Evolutionary conservation across 2,329 filamentous ascomycete species (phyloP).

Genomic region (Dendrostoma leiphaemia): DNA sequence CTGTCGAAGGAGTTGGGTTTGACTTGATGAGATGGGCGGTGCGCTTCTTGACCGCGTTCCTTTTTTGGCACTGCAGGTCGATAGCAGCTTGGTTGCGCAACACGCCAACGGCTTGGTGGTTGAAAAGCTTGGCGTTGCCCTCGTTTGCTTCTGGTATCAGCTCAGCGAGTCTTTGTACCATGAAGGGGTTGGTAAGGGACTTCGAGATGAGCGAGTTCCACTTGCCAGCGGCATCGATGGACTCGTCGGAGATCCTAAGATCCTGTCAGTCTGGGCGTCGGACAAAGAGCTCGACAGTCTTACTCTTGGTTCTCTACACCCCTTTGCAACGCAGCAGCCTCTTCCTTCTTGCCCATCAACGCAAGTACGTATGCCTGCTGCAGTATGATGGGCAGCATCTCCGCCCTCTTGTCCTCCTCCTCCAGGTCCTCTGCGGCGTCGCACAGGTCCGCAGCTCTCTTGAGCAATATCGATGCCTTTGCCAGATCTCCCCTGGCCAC

Average conservation of each 20-base stretch:
- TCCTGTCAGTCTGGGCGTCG: constrained; percentile 26
- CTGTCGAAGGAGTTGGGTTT: constrained; percentile 25
- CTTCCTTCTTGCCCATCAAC: constrained; percentile 62
- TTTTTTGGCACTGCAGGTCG: constrained; percentile 67
- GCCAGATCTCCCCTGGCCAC: constrained; percentile 68
- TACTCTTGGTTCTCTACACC: constrained; percentile 63
- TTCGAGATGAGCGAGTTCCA: constrained; percentile 57
- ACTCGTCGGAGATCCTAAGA: constrained; percentile 61
- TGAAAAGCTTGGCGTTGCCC: constrained; percentile 64
- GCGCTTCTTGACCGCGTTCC: constrained; percentile 54
- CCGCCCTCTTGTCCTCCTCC: constrained; percentile 71
- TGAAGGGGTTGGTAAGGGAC: constrained; percentile 60
- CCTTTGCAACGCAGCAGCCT: constrained; percentile 62
- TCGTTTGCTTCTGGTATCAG: constrained; percentile 49
- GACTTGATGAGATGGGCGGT: constrained; percentile 42
- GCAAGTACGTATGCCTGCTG: constrained; percentile 74
- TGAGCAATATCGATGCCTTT: constrained; percentile 65
- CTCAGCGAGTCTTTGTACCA: constrained; percentile 61
- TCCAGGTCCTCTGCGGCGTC: constrained; percentile 70
- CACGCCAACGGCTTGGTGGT: constrained; percentile 64
- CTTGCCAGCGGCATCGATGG: constrained; percentile 64
- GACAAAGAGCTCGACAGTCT: constrained; percentile 27
- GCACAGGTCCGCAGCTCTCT: constrained; percentile 69
- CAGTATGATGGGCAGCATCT: constrained; percentile 72
- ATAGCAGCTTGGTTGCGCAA: constrained; percentile 63